Evolutionary conservation across 2,329 filamentous ascomycete species (phyloP).

Genomic region (Colletotrichum plurivorum): DNA sequence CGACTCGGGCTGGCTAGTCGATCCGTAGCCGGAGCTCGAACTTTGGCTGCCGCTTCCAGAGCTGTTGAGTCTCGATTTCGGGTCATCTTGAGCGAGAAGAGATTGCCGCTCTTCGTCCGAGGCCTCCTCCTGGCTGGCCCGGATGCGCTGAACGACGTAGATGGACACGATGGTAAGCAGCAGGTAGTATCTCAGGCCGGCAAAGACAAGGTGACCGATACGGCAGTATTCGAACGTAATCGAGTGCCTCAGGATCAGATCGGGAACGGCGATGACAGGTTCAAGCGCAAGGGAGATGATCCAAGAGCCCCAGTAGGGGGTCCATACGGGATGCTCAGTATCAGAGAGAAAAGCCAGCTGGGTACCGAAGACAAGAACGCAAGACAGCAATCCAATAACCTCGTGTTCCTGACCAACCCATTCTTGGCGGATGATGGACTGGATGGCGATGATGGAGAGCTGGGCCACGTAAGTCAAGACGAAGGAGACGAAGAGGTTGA

Average conservation of each 20-base stretch:
- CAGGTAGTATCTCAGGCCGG: slow-evolving; percentile 33
- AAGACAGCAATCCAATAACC: slow-evolving; percentile 72
- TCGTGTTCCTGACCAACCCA: slow-evolving; percentile 63
- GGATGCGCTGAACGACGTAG: slow-evolving; percentile 37
- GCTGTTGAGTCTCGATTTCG: slow-evolving; percentile 43
- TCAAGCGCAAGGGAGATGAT: slow-evolving; percentile 71
- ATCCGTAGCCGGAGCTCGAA: slow-evolving; percentile 56
- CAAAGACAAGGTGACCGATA: slow-evolving; percentile 36
- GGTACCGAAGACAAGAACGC: slow-evolving; percentile 74
- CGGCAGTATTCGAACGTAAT: slow-evolving; percentile 41
- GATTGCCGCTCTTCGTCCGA: slow-evolving; percentile 72
- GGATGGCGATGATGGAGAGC: slow-evolving; percentile 55
- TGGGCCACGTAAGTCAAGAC: slow-evolving; percentile 65
- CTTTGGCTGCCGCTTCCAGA: slow-evolving; percentile 42
- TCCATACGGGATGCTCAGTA: slow-evolving; percentile 67
- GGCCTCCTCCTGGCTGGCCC: slow-evolving; percentile 43
- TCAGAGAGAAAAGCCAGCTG: slow-evolving; percentile 69
- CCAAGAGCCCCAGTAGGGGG: slow-evolving; percentile 76
- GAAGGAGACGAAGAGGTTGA: slow-evolving; percentile 61
- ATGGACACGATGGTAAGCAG: slow-evolving; percentile 32
- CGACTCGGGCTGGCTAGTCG: slow-evolving; percentile 64
- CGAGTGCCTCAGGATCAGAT: slow-evolving; percentile 46
- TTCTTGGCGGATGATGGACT: slow-evolving; percentile 50
- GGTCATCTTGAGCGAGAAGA: slow-evolving; percentile 58
- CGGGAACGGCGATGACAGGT: slow-evolving; percentile 55